phyloP scores from a whole-genome alignment of 2,329 filamentous ascomycete genomes.

The Colletotrichum gloeosporioides region DNA sequence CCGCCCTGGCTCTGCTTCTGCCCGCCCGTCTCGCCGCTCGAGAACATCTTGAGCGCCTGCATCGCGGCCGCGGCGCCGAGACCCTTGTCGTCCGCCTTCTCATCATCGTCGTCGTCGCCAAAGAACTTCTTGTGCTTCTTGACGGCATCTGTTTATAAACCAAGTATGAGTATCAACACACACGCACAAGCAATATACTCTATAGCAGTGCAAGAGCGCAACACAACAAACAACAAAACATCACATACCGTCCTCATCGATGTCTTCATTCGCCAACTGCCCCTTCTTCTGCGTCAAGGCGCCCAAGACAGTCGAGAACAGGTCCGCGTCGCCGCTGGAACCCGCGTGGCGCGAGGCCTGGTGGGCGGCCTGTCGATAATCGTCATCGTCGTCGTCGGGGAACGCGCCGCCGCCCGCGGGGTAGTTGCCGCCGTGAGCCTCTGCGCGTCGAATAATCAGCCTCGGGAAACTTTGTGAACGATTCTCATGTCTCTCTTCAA shows the following conservation, averaged over 20 bases:
- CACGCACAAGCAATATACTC: background rate
- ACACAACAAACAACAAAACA: background rate
- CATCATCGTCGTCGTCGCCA: constrained; percentile 51
- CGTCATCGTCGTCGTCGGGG: constrained; percentile 48
- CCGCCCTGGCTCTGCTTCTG: constrained; percentile 70
- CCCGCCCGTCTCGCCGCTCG: constrained; percentile 54
- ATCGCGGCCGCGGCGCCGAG: constrained; percentile 79
- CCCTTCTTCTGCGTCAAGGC: constrained; percentile 55
- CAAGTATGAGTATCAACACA: background rate
- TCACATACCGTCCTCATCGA: constrained; percentile 55
- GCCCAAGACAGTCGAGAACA: constrained; percentile 56
- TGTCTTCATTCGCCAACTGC: constrained; percentile 48
- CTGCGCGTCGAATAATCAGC: constrained; percentile 23
- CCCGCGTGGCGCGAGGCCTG: constrained; percentile 53
- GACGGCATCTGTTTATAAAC: constrained; percentile 61
- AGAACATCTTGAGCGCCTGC: constrained; percentile 84
- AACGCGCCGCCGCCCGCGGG: constrained; percentile 39
- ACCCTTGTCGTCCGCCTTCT: constrained; percentile 52
- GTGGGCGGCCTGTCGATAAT: constrained; percentile 52
- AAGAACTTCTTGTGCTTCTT: constrained; percentile 80
- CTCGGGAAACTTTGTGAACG: background rate
- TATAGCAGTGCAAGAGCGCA: too few species aligned
- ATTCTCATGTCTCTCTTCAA: background rate
- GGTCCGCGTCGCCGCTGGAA: constrained; percentile 47
- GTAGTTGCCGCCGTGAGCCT: constrained; percentile 35